Evolutionary conservation across 352 stramenopile genomes (phyloP).

Genomic region (Globisporangium radiosum): DNA sequence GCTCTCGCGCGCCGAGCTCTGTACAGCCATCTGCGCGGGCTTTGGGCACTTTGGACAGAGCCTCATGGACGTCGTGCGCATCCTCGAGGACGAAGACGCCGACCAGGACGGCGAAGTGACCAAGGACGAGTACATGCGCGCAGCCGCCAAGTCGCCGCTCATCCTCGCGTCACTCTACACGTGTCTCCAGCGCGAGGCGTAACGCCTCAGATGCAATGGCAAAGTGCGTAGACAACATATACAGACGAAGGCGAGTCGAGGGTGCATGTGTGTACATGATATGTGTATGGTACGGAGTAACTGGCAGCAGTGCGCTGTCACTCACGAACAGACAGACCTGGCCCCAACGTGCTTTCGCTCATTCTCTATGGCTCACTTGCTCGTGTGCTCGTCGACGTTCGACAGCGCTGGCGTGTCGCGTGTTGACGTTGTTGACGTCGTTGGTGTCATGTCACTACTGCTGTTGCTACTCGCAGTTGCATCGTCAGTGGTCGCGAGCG

Average conservation of each 20-base stretch:
- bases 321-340: no score
- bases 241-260: not conserved
- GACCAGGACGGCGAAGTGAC: conserved; percentile 36
- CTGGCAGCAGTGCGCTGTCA: no score
- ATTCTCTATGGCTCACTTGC: not conserved
- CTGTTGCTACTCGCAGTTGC: not conserved
- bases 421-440: not conserved
- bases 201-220: not conserved
- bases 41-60: conserved; percentile 32
- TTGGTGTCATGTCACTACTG: not conserved
- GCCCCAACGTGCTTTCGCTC: no score
- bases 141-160: conserved; percentile 21
- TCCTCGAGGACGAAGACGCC: conserved; percentile 29
- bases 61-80: conserved; percentile 30
- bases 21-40: conserved; percentile 27
- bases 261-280: no score
- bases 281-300: not conserved
- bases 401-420: not conserved
- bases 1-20: conserved; percentile 24
- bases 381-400: not conserved
- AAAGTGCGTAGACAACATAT: not conserved
- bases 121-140: conserved; percentile 28
- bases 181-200: conserved; percentile 16
- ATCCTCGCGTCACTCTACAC: conserved; percentile 41
- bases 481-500: not conserved